Evolutionary conservation across 164 flowering plant species (phyloP).

Genomic region (Taxillus chinensis): DNA sequence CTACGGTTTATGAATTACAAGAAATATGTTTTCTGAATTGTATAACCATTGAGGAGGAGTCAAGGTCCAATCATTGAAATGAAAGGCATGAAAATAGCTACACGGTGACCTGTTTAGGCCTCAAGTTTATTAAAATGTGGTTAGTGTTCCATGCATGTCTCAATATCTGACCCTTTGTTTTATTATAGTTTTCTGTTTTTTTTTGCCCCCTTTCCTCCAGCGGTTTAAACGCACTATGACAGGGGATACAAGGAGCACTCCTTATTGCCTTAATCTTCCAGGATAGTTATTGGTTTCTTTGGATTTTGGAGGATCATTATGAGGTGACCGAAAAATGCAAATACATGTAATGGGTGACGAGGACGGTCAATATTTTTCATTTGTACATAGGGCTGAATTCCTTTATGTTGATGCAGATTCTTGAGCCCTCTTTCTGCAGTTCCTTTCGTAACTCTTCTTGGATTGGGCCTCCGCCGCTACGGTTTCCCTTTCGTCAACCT

Average conservation of each 20-base stretch:
- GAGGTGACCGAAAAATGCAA: slow-evolving; percentile 21
- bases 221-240: slow-evolving; percentile 46
- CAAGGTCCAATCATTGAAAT: no score
- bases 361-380: background rate
- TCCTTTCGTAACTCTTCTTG: slow-evolving; percentile 69
- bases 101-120: no score
- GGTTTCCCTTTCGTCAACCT: slow-evolving; percentile 40
- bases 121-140: no score
- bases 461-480: slow-evolving; percentile 54
- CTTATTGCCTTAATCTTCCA: slow-evolving; percentile 43
- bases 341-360: background rate
- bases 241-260: slow-evolving; percentile 52
- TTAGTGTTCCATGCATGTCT: no score
- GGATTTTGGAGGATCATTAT: slow-evolving; percentile 52
- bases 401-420: slow-evolving; percentile 27
- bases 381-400: background rate
- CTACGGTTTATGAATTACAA: no score
- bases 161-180: no score
- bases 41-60: no score
- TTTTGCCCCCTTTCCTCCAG: slow-evolving; percentile 12
- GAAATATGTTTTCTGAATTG: no score
- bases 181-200: no score
- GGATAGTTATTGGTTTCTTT: slow-evolving; percentile 40
- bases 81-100: no score
- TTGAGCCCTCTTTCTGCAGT: slow-evolving; percentile 75